phyloP scores from a whole-genome alignment of 2,329 filamentous ascomycete genomes.

The Sarocladium strictum region DNA sequence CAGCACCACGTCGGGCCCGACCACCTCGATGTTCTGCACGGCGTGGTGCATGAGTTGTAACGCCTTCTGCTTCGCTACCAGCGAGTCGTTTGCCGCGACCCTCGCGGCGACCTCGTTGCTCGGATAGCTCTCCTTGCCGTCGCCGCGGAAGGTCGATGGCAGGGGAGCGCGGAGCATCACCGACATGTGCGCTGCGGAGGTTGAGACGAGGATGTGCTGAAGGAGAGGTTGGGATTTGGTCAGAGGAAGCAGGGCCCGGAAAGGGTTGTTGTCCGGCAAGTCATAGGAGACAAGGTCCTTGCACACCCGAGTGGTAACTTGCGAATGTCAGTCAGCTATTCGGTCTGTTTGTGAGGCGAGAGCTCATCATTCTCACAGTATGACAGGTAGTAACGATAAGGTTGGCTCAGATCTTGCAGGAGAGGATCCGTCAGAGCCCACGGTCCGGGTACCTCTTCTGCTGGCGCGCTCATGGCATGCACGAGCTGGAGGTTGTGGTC shows the following conservation, averaged over 20 bases:
- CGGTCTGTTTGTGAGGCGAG: too few relatives aligned
- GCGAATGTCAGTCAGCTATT: neutral
- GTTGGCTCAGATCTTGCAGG: conserved; percentile 48
- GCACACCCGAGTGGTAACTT: conserved; percentile 46
- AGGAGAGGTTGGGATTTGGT: conserved; percentile 35
- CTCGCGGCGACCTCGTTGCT: conserved; percentile 16
- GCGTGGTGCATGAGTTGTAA: conserved; percentile 34
- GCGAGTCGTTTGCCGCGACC: conserved; percentile 34
- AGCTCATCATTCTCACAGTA: conserved; percentile 34
- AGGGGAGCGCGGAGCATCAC: conserved; percentile 31
- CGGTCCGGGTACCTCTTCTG: conserved; percentile 20
- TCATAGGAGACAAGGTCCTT: conserved; percentile 45
- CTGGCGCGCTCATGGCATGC: conserved; percentile 14
- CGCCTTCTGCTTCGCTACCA: conserved; percentile 39
- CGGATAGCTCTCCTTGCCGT: conserved; percentile 8
- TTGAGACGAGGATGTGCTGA: conserved; percentile 41
- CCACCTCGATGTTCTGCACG: conserved; percentile 29
- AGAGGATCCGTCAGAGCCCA: conserved; percentile 37
- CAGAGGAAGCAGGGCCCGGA: conserved; percentile 37
- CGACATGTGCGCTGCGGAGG: conserved; percentile 42
- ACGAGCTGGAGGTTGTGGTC: conserved; percentile 21
- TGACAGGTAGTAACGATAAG: conserved; percentile 33
- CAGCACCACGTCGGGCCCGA: conserved; percentile 34
- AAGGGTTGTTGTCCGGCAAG: conserved; percentile 37
- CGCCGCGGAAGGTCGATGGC: conserved; percentile 14